Percentiles rank a stretch among this genome's conserved stretches.
phyloP scores from a whole-genome alignment of 176 grass and related monocot genomes.

The Poa pratensis region DNA sequence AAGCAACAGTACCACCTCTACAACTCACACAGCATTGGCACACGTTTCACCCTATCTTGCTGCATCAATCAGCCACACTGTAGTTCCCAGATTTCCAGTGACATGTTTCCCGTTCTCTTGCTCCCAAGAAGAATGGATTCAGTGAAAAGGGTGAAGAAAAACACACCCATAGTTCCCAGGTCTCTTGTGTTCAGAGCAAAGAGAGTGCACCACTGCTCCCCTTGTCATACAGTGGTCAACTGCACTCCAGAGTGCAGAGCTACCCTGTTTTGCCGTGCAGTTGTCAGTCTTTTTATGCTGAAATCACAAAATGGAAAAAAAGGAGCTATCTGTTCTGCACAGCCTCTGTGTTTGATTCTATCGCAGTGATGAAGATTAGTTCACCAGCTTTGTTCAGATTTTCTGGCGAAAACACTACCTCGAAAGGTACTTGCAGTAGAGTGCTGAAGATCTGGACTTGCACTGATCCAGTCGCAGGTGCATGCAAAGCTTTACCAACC shows the following conservation, averaged over 20 bases:
- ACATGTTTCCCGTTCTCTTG: slow-evolving; percentile 7
- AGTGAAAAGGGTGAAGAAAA: not conserved
- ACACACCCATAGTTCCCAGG: not conserved
- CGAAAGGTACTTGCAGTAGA: slow-evolving; percentile 4
- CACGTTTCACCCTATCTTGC: slow-evolving; percentile 7
- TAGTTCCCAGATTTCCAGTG: slow-evolving; percentile 21
- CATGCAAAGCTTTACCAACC: not conserved
- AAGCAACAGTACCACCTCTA: not conserved
- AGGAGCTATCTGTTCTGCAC: not conserved
- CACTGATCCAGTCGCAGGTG: no score
- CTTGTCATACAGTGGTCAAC: not conserved
- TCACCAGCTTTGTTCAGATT: not conserved
- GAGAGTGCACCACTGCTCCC: not conserved
- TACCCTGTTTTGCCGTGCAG: not conserved
- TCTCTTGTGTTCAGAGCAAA: slow-evolving; percentile 29
- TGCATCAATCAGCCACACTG: slow-evolving; percentile 8
- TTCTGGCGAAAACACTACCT: slow-evolving; percentile 11
- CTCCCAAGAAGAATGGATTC: not conserved
- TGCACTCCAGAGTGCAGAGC: not conserved
- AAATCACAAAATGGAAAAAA: not conserved
- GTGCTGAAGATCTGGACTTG: not conserved
- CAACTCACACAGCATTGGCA: not conserved
- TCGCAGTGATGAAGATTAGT: slow-evolving; percentile 7
- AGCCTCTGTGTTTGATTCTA: not conserved
- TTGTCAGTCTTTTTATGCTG: slow-evolving; percentile 12